phyloP scores from a whole-genome alignment of 345 rosid genomes.

The Eucalyptus curtisii region DNA sequence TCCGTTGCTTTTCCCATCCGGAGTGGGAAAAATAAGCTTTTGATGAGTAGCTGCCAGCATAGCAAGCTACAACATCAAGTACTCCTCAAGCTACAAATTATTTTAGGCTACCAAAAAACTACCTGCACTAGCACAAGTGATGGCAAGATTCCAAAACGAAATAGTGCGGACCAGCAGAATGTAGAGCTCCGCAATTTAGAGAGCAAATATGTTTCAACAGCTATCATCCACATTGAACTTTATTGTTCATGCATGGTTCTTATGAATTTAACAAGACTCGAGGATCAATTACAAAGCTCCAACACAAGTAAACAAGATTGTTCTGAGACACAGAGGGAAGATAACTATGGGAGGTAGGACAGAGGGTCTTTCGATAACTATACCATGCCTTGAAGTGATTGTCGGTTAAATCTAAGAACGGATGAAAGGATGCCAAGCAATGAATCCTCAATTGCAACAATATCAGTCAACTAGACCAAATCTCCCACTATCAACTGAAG shows the following conservation, averaged over 20 bases:
- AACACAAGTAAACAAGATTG: not conserved
- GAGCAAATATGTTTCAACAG: not conserved
- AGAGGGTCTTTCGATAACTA: not conserved
- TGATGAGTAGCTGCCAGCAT: conserved; percentile 1
- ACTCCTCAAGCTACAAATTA: not conserved
- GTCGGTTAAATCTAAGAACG: not conserved
- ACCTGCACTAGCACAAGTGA: not conserved
- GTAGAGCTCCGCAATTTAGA: not conserved
- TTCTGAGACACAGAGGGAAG: not conserved
- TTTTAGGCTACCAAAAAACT: not conserved
- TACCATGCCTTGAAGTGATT: not conserved
- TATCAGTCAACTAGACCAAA: not conserved
- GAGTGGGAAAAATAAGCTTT: not conserved
- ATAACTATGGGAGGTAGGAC: not conserved
- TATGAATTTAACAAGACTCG: not conserved
- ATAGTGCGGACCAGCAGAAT: not conserved
- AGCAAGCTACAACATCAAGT: not conserved
- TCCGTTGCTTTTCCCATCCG: conserved; percentile 3
- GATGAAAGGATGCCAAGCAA: not conserved
- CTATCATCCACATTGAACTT: not conserved
- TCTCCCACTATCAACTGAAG: not conserved
- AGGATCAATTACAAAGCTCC: not conserved
- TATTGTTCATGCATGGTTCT: not conserved
- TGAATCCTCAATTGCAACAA: not conserved
- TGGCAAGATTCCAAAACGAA: not conserved